These are phyloP conservation scores for Colletotrichum sp. DNA, from an alignment of 2,329 filamentous ascomycete genomes.

Conservation along the genomic window DNA sequence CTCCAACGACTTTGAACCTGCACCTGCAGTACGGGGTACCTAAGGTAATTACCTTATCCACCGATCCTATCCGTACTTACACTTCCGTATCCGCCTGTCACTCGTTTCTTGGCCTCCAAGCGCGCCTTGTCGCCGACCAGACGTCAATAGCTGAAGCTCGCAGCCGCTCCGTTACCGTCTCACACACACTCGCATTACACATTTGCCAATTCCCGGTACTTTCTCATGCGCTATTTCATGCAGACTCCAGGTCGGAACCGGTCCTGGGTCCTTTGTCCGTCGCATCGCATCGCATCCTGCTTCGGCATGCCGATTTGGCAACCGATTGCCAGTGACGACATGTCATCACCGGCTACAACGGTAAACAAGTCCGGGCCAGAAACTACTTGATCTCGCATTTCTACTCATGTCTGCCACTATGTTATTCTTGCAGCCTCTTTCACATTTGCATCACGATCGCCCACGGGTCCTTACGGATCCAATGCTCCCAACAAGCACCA, in stretches of 20 bases:
- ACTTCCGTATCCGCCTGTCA: background rate
- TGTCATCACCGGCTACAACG: background rate
- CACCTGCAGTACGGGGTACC: background rate
- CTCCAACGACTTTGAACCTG: background rate
- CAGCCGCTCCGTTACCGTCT: background rate
- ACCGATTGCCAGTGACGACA: background rate
- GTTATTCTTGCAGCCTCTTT: background rate
- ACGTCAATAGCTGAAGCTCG: background rate
- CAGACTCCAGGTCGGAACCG: background rate
- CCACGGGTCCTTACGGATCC: background rate
- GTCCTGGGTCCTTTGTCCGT: background rate
- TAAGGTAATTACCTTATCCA: too few relatives aligned
- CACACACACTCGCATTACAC: background rate
- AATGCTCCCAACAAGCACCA: background rate
- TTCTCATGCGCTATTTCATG: constrained; percentile 12
- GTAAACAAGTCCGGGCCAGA: background rate
- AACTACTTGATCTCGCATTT: background rate
- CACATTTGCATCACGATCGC: background rate
- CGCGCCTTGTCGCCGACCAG: background rate
- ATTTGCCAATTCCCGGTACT: constrained; percentile 4
- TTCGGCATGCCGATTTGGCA: constrained; percentile 6
- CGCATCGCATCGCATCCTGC: background rate
- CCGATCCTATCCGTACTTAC: background rate
- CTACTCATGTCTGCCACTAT: background rate
- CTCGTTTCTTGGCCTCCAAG: background rate